Evolutionary conservation across 2,329 filamentous ascomycete species (phyloP), one percentile per base, ranked within the genome.

Genomic region (Fusarium brevicatenulatum): DNA sequence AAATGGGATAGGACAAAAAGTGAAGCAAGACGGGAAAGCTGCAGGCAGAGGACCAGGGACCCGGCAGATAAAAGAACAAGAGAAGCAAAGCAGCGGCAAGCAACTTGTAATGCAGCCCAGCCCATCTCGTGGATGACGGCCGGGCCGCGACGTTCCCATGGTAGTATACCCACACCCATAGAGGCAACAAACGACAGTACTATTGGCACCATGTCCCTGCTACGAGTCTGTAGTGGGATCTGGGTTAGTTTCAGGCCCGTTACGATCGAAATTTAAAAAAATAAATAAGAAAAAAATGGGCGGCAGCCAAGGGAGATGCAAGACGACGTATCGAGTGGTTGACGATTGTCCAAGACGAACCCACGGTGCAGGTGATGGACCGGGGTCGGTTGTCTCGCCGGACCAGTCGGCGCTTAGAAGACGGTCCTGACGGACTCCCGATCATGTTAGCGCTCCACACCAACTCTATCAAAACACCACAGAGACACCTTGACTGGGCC

Each of bases 371-470:
- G 74, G 71, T 81, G 80, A 82, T 80, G 80, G 80, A 78, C 77
- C 76, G 76, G 76, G 76, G 72, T 76, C 68, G 73, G 59, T 71
- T 71, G 66, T 63, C 40, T 67, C 74, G 73, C 68, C 76, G 73
- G 68, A 68, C 80, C 80, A 82, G 80, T 81, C 77, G 80, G 80
- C 80, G 80, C 80, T 76, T 80, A 78, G 78, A 76, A 78, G 73
- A 71, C 60, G 68, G 54, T 57, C 60, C 58, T 74, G 54, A 40
- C 59, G 50, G 62, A 57, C 54, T 42, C 49, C 42, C 53, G 55
- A 77, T 57, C 63, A 66, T 73, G 71, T 71, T 78, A 77, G 76
- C 74, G 76, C 76, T 72, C 53, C 76, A 68, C 74, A 71, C 76
- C 65, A 64, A 76, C 63, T 65, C 37, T 70, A 63, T 62, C 59